Evolutionary conservation across 2,329 filamentous ascomycete genomes (phyloP), one percentile per base, ranked within the genome.

Genomic region (Aureobasidium leucospermi): DNA sequence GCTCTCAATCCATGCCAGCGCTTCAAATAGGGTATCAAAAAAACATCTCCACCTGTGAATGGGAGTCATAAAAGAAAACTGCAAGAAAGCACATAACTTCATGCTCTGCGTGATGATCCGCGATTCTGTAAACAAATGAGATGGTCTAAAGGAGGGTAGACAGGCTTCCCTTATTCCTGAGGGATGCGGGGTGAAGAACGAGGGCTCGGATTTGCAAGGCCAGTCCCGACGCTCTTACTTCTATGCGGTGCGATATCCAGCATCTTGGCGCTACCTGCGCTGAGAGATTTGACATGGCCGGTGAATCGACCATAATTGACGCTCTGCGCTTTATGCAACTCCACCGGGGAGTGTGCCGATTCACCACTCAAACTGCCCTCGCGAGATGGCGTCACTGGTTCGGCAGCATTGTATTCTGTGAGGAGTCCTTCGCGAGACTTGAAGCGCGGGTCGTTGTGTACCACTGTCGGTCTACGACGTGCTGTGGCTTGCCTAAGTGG

Each of bases 231-330:
- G 15, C 55, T 58, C 45, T 36, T 56, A 34, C 62, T 60, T 29
- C 53, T 36, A 15, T 46, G 29, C 41, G 52, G 52, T 8, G 36
- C 23, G 48, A 92, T 79, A 52, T 91, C 85, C 52, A 94, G 75
- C 55, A 93, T 73, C 72, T 84, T 88, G 10, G 88, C 88, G 68
- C 87, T 92, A 52, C 89, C 89, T 46, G 88, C 87, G 67, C 88
- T 92, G 67, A 91, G 85, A 63, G 87, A 87, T 58, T 86, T 81
- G 19, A 78, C 82, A 66, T 92, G 88, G 9, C 80, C 78, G 66
- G 16, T 13, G 19, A 36, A 10, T 42, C 58, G 61, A 60, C 83
- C 82, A 52, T 88, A 77, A 62, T 87, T 83, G 60, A 93, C 78
- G 71, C 87, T 93, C 55, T 80, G 85, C 31, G 90, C 89, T 65